phyloP scores from a whole-genome alignment of 129 eudicot species.

The Glebionis coronaria region DNA sequence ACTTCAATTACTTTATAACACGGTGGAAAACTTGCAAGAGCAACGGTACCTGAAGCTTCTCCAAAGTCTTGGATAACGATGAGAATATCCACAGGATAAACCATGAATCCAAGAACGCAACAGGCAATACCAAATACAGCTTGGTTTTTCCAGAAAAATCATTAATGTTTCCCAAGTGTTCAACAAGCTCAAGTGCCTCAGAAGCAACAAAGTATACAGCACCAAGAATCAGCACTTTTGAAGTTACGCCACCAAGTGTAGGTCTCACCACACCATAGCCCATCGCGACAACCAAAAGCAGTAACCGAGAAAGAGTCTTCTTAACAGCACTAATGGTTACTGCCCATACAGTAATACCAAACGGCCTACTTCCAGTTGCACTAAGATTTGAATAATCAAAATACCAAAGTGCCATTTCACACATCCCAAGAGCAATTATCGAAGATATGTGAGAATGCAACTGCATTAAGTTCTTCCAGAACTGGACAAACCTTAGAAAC shows the following conservation, averaged over 20 bases:
- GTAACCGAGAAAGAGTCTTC: constrained; percentile 63
- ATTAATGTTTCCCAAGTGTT: constrained; percentile 63
- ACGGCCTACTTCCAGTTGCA: constrained; percentile 57
- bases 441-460: constrained; percentile 66
- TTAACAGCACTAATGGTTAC: constrained; percentile 60
- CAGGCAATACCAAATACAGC: constrained; percentile 64
- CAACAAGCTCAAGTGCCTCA: constrained; percentile 70
- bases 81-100: constrained; percentile 80
- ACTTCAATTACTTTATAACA: too few relatives aligned
- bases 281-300: constrained; percentile 71
- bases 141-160: constrained; percentile 60
- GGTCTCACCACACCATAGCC: constrained; percentile 82
- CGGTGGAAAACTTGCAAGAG: neutral
- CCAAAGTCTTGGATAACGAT: constrained; percentile 62
- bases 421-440: constrained; percentile 80
- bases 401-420: constrained; percentile 75
- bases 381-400: constrained; percentile 71
- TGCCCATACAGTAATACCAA: constrained; percentile 71
- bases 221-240: constrained; percentile 56
- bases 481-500: constrained; percentile 60
- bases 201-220: constrained; percentile 53
- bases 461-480: constrained; percentile 70
- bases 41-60: constrained; percentile 67
- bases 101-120: constrained; percentile 66
- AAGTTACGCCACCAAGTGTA: constrained; percentile 63